A percentile compares a stretch with the other conserved stretches of the same genome.
These are phyloP conservation scores for Jacaranda copaia DNA, from an alignment of 257 asterid genomes.

Conservation along the genomic window DNA sequence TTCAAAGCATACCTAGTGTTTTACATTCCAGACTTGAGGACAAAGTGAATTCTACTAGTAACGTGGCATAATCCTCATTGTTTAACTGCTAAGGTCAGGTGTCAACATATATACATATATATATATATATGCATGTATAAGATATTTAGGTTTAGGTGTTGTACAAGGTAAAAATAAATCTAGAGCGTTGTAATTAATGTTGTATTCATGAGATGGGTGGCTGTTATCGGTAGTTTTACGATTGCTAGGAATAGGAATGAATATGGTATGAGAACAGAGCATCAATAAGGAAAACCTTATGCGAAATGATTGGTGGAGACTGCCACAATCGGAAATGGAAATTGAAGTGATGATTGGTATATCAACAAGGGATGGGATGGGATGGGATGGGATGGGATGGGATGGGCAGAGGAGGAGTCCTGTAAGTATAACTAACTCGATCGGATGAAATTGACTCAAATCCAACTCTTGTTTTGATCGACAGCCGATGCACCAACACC, in stretches of 20 bases:
- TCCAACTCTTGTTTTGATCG: constrained; percentile 20
- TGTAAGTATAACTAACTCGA: constrained; percentile 25
- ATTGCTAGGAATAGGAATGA: neutral
- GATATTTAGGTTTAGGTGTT: neutral
- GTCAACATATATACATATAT: no score
- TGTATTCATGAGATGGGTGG: neutral
- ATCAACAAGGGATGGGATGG: no score
- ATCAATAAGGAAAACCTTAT: constrained; percentile 13
- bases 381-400: neutral
- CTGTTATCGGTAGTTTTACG: neutral
- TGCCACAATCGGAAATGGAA: neutral
- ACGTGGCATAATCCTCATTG: neutral
- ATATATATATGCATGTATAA: no score
- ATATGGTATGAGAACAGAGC: neutral
- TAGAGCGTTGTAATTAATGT: neutral
- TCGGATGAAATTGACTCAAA: constrained; percentile 16
- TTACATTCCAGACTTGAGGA: no score
- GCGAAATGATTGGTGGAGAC: constrained; percentile 9
- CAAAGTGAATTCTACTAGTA: neutral
- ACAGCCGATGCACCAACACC: neutral
- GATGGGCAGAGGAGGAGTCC: neutral
- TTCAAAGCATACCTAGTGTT: no score
- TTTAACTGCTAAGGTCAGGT: no score
- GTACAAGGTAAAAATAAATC: neutral
- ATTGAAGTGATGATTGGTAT: no score